Conservation (phyloP, 2,329 filamentous ascomycete species). For the Akanthomyces dipterigenus region DNA sequence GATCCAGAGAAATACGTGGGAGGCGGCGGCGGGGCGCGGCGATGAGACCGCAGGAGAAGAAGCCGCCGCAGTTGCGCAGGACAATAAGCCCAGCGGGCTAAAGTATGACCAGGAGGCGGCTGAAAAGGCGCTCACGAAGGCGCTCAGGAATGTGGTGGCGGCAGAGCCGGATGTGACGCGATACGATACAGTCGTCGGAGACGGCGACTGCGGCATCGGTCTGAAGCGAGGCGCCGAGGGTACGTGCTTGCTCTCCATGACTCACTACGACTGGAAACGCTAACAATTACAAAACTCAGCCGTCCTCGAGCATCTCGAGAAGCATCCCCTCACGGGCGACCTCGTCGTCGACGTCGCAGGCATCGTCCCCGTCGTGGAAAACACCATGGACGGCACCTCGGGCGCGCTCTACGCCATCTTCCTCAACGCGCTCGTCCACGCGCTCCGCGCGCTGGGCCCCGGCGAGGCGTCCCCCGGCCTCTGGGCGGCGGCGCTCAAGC, state of each 20-base stretch:
- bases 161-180: constrained; percentile 66
- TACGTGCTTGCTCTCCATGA: constrained; percentile 22
- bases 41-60: constrained; percentile 35
- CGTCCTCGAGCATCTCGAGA: constrained; percentile 42
- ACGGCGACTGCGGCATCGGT: constrained; percentile 84
- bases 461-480: constrained; percentile 30
- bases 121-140: constrained; percentile 47
- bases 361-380: constrained; percentile 50
- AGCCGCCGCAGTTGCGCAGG: constrained; percentile 23
- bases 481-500: constrained; percentile 61
- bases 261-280: neutral
- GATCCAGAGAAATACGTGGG: constrained; percentile 57
- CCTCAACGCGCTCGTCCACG: constrained; percentile 74
- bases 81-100: constrained; percentile 39
- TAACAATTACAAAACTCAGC: constrained; percentile 32
- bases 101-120: constrained; percentile 45
- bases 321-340: constrained; percentile 42
- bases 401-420: constrained; percentile 71
- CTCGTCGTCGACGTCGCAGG: constrained; percentile 44
- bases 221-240: constrained; percentile 81
- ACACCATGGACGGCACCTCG: constrained; percentile 55
- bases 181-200: constrained; percentile 78
- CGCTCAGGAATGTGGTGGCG: constrained; percentile 54
- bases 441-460: constrained; percentile 37
- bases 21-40: constrained; percentile 42